phyloP scores from a whole-genome alignment of 1,284 basidiomycete species.

The Heterobasidion annosum region DNA sequence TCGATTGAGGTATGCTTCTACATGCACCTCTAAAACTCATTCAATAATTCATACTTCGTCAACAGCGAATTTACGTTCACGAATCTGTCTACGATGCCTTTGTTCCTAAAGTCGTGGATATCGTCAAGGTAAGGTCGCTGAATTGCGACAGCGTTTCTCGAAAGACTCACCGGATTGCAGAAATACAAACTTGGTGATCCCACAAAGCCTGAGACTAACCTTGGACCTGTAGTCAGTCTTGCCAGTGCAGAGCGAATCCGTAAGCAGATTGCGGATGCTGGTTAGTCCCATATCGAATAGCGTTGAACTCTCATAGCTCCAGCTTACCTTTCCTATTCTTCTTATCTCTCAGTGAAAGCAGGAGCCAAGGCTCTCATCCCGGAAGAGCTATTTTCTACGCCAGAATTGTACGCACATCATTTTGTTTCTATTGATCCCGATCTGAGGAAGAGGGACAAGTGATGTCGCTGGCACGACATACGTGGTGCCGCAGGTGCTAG shows the following conservation, averaged over 20 bases:
- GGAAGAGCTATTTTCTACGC: slow-evolving; percentile 59
- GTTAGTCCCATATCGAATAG: slow-evolving; percentile 28
- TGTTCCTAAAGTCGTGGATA: slow-evolving; percentile 64
- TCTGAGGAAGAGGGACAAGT: neutral
- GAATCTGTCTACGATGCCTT: slow-evolving; percentile 77
- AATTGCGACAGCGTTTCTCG: neutral
- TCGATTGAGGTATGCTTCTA: slow-evolving; percentile 55
- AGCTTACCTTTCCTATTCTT: neutral
- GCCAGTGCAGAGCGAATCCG: slow-evolving; percentile 79
- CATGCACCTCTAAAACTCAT: neutral
- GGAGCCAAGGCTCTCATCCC: slow-evolving; percentile 78
- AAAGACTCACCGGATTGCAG: slow-evolving; percentile 24
- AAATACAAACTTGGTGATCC: slow-evolving; percentile 84
- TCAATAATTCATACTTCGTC: neutral
- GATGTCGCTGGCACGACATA: slow-evolving; percentile 64
- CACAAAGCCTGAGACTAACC: slow-evolving; percentile 58
- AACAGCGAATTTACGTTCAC: slow-evolving; percentile 89
- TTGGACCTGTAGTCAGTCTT: slow-evolving; percentile 88
- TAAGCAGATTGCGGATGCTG: slow-evolving; percentile 79
- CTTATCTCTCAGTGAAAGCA: slow-evolving; percentile 41
- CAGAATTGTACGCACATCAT: slow-evolving; percentile 40
- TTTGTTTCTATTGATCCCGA: neutral
- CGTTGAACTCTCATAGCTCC: neutral
- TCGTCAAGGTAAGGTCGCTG: slow-evolving; percentile 50
- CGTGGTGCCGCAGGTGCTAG: slow-evolving; percentile 83